A percentile compares a stretch with the other conserved stretches of the same genome.
These are phyloP conservation scores for Ajuga reptans DNA, from an alignment of 305 asterid genomes.

Conservation along the genomic window DNA sequence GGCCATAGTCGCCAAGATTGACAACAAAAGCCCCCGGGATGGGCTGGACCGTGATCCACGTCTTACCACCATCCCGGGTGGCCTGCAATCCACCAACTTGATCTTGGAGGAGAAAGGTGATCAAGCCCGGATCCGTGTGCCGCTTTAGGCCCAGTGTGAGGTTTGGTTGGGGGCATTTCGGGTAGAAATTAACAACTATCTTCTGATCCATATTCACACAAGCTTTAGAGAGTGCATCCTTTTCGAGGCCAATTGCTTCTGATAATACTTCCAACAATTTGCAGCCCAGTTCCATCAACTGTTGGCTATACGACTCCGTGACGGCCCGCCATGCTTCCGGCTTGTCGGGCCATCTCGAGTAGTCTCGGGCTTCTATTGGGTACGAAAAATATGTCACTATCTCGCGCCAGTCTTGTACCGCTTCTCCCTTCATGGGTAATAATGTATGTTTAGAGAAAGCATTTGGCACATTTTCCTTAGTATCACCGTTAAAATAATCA, in stretches of 20 bases:
- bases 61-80: conserved; percentile 68
- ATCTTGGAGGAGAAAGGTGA: conserved; percentile 71
- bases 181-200: conserved; percentile 68
- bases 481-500: no score
- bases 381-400: conserved; percentile 64
- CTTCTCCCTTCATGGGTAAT: conserved; percentile 44
- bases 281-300: conserved; percentile 46
- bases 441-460: neutral
- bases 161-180: conserved; percentile 68
- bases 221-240: conserved; percentile 49
- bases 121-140: conserved; percentile 89
- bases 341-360: conserved; percentile 65
- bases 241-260: conserved; percentile 56
- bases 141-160: conserved; percentile 73
- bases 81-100: conserved; percentile 90
- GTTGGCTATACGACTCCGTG: conserved; percentile 46
- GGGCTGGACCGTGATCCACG: conserved; percentile 88
- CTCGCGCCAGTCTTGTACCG: conserved; percentile 67
- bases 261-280: conserved; percentile 48
- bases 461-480: neutral
- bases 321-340: conserved; percentile 55
- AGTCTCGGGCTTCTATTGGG: conserved; percentile 53
- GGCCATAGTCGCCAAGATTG: conserved; percentile 83
- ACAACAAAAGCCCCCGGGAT: conserved; percentile 77
- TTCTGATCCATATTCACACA: conserved; percentile 70